Evolutionary conservation across 2,329 filamentous ascomycete species (phyloP).

Genomic region (Sarocladium brachiariae): DNA sequence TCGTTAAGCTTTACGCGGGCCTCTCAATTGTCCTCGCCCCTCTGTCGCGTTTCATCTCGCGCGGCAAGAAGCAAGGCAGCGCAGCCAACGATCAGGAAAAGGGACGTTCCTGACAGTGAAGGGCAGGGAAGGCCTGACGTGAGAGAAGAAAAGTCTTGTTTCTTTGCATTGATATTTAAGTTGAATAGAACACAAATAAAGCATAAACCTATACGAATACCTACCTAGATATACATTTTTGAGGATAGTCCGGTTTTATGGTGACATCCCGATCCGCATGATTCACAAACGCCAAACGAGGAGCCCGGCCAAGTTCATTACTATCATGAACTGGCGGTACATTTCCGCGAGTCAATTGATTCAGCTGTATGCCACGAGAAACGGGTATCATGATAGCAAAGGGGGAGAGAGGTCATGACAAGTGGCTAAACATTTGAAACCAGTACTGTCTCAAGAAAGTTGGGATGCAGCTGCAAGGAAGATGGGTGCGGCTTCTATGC

Average conservation of each 20-base stretch:
- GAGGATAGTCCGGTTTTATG: too few species aligned
- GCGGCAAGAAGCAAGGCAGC: background rate
- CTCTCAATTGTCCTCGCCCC: background rate
- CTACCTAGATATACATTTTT: background rate
- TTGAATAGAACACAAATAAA: background rate
- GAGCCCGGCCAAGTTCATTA: too few species aligned
- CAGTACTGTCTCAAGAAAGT: background rate
- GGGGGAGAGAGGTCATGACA: background rate
- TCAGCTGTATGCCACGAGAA: background rate
- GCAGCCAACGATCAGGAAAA: slow-evolving; percentile 2
- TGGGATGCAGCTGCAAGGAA: background rate
- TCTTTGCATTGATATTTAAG: background rate
- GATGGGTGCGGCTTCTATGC: background rate
- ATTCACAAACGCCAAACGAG: too few species aligned
- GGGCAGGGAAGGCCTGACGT: slow-evolving; percentile 6
- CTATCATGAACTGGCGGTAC: background rate
- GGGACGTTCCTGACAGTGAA: slow-evolving; percentile 9
- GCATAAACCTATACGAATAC: background rate
- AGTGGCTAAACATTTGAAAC: background rate
- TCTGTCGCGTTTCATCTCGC: background rate
- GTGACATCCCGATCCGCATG: too few species aligned
- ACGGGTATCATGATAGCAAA: background rate
- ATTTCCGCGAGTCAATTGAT: background rate
- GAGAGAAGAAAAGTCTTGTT: background rate
- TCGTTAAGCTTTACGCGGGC: slow-evolving; percentile 8